Conservation (phyloP, 805 yeast genomes). For the Wickerhamomyces strasburgensis region DNA sequence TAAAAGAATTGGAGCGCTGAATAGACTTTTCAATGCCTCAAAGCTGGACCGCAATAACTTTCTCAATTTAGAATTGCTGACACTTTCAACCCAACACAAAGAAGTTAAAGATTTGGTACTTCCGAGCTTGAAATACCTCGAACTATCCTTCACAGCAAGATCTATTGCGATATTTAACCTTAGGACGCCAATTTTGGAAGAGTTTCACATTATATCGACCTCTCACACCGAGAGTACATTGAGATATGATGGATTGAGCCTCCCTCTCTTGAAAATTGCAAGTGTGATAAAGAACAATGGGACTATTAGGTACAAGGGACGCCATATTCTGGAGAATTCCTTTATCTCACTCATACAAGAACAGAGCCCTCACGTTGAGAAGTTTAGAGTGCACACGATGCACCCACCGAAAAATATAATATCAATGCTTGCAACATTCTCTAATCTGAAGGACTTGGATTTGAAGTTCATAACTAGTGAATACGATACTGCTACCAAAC, state of each 20-base stretch:
- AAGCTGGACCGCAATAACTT: background rate
- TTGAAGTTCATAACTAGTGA: background rate
- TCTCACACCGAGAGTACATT: background rate
- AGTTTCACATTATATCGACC: background rate
- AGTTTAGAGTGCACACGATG: background rate
- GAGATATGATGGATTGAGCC: background rate
- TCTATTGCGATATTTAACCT: background rate
- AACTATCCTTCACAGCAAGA: background rate
- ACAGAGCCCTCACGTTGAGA: background rate
- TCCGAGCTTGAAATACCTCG: background rate
- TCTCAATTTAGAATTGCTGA: background rate
- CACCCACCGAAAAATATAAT: background rate
- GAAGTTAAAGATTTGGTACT: background rate
- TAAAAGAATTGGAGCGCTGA: background rate
- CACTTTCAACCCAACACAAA: background rate
- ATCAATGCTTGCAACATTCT: background rate
- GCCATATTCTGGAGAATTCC: background rate
- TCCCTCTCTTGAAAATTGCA: background rate
- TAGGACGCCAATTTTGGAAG: background rate
- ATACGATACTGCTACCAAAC: background rate
- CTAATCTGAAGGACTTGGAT: background rate
- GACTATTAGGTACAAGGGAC: background rate
- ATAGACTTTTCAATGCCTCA: background rate
- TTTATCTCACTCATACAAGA: background rate
- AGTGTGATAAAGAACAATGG: background rate